These are phyloP conservation scores for Solanum virginianum DNA, from an alignment of 257 asterid species.

Conservation along the genomic window DNA sequence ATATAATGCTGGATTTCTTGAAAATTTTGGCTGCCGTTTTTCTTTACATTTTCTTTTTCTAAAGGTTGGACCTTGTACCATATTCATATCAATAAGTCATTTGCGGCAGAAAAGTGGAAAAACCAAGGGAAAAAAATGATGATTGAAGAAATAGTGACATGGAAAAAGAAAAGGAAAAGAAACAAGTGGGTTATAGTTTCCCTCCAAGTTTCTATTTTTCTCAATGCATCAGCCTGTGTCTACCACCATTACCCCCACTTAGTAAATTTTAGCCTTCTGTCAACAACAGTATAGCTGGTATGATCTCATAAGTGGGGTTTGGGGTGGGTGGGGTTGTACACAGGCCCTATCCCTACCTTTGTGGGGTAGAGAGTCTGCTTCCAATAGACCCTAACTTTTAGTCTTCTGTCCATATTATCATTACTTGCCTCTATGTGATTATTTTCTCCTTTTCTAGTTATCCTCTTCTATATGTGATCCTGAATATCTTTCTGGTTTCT, in stretches of 20 bases:
- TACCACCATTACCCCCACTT: neutral
- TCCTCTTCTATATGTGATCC: neutral
- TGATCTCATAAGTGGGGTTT: neutral
- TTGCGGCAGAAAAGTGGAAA: neutral
- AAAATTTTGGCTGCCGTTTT: neutral
- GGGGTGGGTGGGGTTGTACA: neutral
- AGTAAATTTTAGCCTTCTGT: neutral
- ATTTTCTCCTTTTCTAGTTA: neutral
- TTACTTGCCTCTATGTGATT: neutral
- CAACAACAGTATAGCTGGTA: neutral
- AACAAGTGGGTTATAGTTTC: neutral
- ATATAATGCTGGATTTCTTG: neutral
- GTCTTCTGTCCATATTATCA: neutral
- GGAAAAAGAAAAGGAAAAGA: neutral
- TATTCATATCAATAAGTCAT: neutral
- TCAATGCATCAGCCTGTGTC: neutral
- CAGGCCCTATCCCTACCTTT: neutral
- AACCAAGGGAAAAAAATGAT: neutral
- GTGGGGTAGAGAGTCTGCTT: neutral
- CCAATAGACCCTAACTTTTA: neutral
- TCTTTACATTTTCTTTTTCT: neutral
- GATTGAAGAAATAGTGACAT: neutral
- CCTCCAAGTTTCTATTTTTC: neutral
- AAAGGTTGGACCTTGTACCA: neutral
- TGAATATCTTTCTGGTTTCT: slow-evolving; percentile 9